Base-by-base conservation (phyloP, 2,329 filamentous ascomycete genomes). In the Epichloe gansuensis region DNA sequence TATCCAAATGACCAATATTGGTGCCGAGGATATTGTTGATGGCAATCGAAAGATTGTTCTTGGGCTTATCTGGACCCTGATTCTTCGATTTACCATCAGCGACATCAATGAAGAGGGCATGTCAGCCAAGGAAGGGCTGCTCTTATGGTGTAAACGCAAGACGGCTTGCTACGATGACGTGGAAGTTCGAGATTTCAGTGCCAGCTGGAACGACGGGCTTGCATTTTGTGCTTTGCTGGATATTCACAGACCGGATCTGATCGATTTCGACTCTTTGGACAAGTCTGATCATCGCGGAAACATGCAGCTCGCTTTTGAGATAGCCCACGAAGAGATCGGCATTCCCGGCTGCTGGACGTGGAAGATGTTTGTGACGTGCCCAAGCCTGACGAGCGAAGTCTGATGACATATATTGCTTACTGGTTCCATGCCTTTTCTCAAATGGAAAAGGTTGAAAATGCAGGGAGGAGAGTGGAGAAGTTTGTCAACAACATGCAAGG, bases 371-470 rank as follows among this genome's bases (percentile, higher is more conserved):
- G 89, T 67, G 93, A 98, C 66, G 91, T 98, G 31, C 80, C 90
- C 25, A 94, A 93, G 72, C 93, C 93, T 25, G 93, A 98, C 67
- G 93, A 98, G 70, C 85, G 89, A 61, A 94, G 88, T 67, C 77
- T 98, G 66, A 98, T 98, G 93, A 98, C 93, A 1, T 98, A 98
- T 69, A 98, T 98, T 62, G 93, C 93, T 58, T 98, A 98, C 75
- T 98, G 93, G 93, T 98, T 98, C 78, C 93, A 98, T 66, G 93
- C 93, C 61, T 98, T 98, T 68, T 97, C 91, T 34, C 91, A 97
- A 65, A 94, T 98, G 84, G 93, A 98, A 72, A 87, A 91, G 67
- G 93, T 98, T 8, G 93, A 98, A 70, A 98, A 98, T 66, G 93
- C 93, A 4, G 93, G 93, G 5, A 82, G 93, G 56, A 82, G 93